Evolutionary conservation across 2,329 filamentous ascomycete species (phyloP), one percentile per base, ranked within the genome.

Genomic region (Coniochaeta hoffmannii): DNA sequence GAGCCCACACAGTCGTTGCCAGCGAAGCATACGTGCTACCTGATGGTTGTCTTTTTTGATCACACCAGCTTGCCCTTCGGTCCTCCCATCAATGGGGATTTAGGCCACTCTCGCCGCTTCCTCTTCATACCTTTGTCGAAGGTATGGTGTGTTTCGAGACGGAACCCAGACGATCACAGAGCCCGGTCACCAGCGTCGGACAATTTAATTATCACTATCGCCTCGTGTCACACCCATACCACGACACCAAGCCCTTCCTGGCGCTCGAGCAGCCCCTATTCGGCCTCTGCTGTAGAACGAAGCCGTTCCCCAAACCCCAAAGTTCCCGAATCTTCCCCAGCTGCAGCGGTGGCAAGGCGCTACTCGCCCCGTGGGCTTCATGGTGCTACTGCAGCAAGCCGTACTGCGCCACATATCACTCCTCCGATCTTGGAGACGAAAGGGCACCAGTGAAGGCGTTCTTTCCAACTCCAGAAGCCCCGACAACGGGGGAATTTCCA

Each of bases 151-250:
- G 26, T 44, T 8, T 44, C 38, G 38, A 44, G 19, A 26, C 50
- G n/a, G 17, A 11, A 22, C 3, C n/a, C 32, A 24, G 28, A 51
- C 1, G 49, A 51, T 5, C 31, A 41, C 8, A 34, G 30, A 34
- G 49, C n/a, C 30, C 28, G 49, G 49, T 34, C 49, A 51, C 49
- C 49, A 53, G 50, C 34, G 50, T 53, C 50, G 50, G 50, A 53
- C 31, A 53, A 53, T 53, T 53, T 36, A 53, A 36, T 53, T 36
- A 35, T 28, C 50, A 53, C 31, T 53, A 51, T 28, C 50, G 31
- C 9, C 22, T 53, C 50, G 22, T 14, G 50, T 53, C 19, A 4
- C 34, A 53, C 50, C 8, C 19, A 31, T 50, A 22, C 49, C 28
- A 50, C 28, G 30, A 50, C n/a, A 8, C 49, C 49, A 50, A 32